These are phyloP conservation scores for Barnettozyma siamensis DNA, from an alignment of 805 yeast genomes.

Conservation along the genomic window DNA sequence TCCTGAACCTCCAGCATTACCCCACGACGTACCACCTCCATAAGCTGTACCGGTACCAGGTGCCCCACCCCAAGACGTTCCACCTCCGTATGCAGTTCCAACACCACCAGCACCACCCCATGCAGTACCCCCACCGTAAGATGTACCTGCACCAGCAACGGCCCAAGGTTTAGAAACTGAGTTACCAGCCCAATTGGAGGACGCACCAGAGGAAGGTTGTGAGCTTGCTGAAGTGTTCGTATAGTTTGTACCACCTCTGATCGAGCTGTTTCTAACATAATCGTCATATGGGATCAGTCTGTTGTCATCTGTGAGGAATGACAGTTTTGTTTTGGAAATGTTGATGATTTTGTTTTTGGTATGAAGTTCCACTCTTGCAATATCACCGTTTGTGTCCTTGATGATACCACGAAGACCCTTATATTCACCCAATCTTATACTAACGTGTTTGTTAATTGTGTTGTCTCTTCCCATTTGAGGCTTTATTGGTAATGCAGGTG, in stretches of 20 bases:
- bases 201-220: slow-evolving; percentile 23
- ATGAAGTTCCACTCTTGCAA: slow-evolving; percentile 90
- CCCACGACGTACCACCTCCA: slow-evolving; percentile 41
- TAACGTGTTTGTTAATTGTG: slow-evolving; percentile 76
- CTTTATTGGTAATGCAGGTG: slow-evolving; percentile 55
- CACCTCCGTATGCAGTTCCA: slow-evolving; percentile 32
- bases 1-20: slow-evolving; percentile 25
- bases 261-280: slow-evolving; percentile 49
- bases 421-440: slow-evolving; percentile 84
- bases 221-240: slow-evolving; percentile 7
- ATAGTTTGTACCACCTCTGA: slow-evolving; percentile 14
- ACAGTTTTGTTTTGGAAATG: slow-evolving; percentile 71
- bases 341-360: slow-evolving; percentile 86
- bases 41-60: slow-evolving; percentile 34
- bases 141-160: slow-evolving; percentile 38
- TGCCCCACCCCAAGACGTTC: slow-evolving; percentile 37
- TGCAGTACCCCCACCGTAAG: slow-evolving; percentile 35
- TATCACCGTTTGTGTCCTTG: slow-evolving; percentile 86
- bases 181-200: slow-evolving; percentile 28
- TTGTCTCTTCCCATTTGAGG: slow-evolving; percentile 68
- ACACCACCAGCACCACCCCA: slow-evolving; percentile 33
- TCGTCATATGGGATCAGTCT: slow-evolving; percentile 73
- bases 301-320: slow-evolving; percentile 65
- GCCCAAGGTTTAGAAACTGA: slow-evolving; percentile 26
- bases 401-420: slow-evolving; percentile 93